Conservation (phyloP, 441 rosid species). For the Euphorbia corollata region DNA sequence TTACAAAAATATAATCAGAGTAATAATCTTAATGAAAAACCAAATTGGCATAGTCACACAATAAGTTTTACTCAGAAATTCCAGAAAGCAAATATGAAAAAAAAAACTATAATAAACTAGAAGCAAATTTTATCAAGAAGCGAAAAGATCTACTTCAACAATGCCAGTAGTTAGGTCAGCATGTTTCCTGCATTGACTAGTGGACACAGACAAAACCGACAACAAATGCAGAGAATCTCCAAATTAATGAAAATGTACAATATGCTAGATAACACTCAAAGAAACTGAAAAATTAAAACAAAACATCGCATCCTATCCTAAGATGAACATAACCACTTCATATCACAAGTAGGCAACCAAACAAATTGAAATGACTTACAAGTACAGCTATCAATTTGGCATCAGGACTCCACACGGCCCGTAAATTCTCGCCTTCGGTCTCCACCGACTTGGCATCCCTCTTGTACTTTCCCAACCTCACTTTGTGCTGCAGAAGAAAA, state of each 20-base stretch:
- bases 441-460: slow-evolving; percentile 67
- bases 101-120: neutral
- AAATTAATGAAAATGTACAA: neutral
- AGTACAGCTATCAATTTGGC: slow-evolving; percentile 72
- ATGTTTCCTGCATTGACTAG: neutral
- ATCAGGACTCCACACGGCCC: slow-evolving; percentile 92
- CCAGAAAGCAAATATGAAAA: too few species aligned
- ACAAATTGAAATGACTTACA: slow-evolving; percentile 37
- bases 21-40: neutral
- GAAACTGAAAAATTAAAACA: neutral
- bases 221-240: neutral
- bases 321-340: neutral
- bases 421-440: slow-evolving; percentile 79
- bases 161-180: neutral
- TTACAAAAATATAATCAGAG: neutral
- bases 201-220: neutral
- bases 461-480: slow-evolving; percentile 81
- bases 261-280: neutral
- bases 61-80: neutral
- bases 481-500: slow-evolving; percentile 53
- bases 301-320: neutral
- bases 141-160: neutral
- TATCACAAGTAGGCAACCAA: slow-evolving; percentile 7
- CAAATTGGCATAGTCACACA: neutral
- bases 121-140: neutral